Evolutionary conservation across 208 protist species (phyloP).

Genomic region (Crithidia sp.): DNA sequence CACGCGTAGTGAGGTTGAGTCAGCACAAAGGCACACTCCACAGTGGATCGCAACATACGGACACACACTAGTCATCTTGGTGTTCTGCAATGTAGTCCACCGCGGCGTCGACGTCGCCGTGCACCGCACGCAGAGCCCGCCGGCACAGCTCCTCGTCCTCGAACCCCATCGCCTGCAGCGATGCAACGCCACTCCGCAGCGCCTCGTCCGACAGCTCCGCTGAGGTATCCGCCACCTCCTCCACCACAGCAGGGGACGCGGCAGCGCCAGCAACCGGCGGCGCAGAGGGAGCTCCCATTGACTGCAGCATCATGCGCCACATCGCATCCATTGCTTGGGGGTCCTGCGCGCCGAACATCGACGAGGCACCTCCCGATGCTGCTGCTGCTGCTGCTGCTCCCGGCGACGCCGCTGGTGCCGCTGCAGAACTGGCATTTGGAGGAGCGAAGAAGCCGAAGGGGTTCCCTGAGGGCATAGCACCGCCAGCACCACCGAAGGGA

Average conservation of each 20-base stretch:
- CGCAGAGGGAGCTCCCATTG: neutral
- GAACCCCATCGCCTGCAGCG: constrained; percentile 80
- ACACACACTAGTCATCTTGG: constrained; percentile 5
- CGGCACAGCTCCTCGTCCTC: constrained; percentile 69
- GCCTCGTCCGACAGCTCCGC: constrained; percentile 18
- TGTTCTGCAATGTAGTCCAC: constrained; percentile 75
- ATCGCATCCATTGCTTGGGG: constrained; percentile 9
- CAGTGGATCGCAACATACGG: too few species aligned
- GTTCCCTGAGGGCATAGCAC: neutral
- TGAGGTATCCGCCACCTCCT: neutral
- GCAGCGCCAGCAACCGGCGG: neutral
- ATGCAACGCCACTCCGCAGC: constrained; percentile 9
- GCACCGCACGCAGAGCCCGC: constrained; percentile 45
- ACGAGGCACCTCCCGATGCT: neutral
- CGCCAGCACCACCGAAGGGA: neutral
- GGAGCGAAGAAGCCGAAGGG: constrained; percentile 8
- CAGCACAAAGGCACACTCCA: constrained; percentile 13
- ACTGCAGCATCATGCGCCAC: constrained; percentile 19
- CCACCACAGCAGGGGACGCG: neutral
- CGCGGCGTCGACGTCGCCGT: constrained; percentile 76
- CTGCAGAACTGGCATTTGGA: neutral
- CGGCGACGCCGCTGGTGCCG: neutral
- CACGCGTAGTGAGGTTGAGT: neutral
- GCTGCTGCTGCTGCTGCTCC: neutral
- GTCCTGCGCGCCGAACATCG: constrained; percentile 5